Base-by-base conservation (phyloP, 2,329 filamentous ascomycete genomes). In the Ustilaginoidea virens region DNA sequence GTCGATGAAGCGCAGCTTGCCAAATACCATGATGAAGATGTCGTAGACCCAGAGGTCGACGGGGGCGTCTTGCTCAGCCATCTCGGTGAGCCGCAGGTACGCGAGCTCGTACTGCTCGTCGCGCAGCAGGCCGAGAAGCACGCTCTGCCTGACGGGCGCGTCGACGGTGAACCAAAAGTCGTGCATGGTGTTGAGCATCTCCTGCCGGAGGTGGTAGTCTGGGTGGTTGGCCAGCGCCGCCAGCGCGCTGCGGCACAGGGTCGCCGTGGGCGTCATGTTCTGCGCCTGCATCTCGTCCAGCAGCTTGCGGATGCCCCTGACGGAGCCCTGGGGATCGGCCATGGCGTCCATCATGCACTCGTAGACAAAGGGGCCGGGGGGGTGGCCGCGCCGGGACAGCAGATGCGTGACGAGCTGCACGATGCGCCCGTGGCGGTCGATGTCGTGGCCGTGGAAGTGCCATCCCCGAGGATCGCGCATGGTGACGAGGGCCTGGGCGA, bases 31-130 rank as follows among this genome's bases (percentile, higher is more conserved):
- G 31, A 85, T 64, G 30, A 86, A 74, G 34, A 87, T 66, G 42
- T 86, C 79, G 43, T 77, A 76, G 6, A 93, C 60, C 85, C 85
- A 94, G 1, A 60, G 45, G 17, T 77, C 65, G 4, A 86, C 54
- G 2, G 41, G 43, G 1, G 69, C 56, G 3, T 61, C 58, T 27
- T 68, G 60, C 29, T 60, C 54, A 23, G 70, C 56, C 64, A 93
- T 70, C 14, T 66, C 55, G 21, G 81, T 74, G 23, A 93, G 52
- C 39, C 70, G 70, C 29, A 69, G 62, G 33, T 92, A 58, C 2
- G 83, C 86, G 37, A 86, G 58, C 53, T 96, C 90, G 36, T 82
- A 75, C 42, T 92, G 78, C 1, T 74, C 70, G 41, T 94, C 86
- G 13, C 85, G 69, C 20, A 96, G 60, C 34, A 92, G 55, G 0